Conservation (phyloP, 768 basidiomycete species). For the Hypsizygus marmoreus region DNA sequence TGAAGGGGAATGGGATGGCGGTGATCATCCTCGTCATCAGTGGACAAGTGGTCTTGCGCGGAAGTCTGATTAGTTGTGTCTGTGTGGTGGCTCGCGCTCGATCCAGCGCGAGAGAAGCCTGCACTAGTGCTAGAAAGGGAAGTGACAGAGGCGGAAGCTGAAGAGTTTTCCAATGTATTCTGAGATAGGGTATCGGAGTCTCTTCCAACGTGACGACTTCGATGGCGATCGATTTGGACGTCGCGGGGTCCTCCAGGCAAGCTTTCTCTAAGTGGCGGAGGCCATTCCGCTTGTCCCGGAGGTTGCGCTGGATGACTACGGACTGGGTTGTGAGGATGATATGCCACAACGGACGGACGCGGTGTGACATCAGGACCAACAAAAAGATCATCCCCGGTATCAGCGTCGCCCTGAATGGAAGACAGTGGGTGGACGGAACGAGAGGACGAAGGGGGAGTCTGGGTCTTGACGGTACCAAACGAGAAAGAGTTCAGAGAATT, state of each 20-base stretch:
- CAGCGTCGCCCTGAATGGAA: conserved; percentile 30
- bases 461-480: conserved; percentile 44
- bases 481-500: conserved; percentile 49
- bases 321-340: conserved; percentile 19
- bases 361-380: conserved; percentile 48
- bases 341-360: conserved; percentile 48
- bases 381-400: conserved; percentile 37
- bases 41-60: conserved; percentile 35
- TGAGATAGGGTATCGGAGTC: conserved; percentile 46
- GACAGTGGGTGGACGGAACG: conserved; percentile 40
- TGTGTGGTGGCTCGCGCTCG: conserved; percentile 28
- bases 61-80: conserved; percentile 36
- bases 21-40: conserved; percentile 36
- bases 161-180: conserved; percentile 51
- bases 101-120: conserved; percentile 31
- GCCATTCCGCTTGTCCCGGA: conserved; percentile 14
- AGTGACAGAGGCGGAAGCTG: conserved; percentile 45
- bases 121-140: conserved; percentile 40
- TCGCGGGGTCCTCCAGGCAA: conserved; percentile 6
- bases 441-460: conserved; percentile 29
- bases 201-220: conserved; percentile 12
- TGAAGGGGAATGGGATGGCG: conserved; percentile 32
- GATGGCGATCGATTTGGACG: conserved; percentile 8
- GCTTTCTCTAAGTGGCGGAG: conserved; percentile 8
- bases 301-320: conserved; percentile 36